phyloP scores from a whole-genome alignment of 1,284 basidiomycete species.

The Cryptococcus sp. region DNA sequence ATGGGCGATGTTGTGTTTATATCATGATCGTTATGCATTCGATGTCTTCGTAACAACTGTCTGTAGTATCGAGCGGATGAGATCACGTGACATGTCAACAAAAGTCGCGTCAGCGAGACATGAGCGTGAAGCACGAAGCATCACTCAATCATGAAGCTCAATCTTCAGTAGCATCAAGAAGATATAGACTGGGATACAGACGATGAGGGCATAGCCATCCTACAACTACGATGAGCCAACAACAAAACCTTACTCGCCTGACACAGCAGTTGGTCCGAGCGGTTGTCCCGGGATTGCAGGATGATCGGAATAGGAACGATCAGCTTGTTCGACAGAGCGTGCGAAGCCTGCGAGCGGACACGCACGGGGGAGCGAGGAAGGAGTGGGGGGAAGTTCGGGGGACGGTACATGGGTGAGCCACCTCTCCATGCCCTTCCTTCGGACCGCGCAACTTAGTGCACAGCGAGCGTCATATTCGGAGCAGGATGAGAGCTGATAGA shows the following conservation, averaged over 20 bases:
- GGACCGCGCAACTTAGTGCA: background rate
- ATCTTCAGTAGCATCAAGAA: no score
- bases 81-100: no score
- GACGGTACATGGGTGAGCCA: conserved; percentile 23
- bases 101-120: no score
- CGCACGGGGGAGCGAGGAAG: conserved; percentile 23
- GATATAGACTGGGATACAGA: no score
- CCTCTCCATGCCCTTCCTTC: background rate
- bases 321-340: conserved; percentile 19
- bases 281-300: conserved; percentile 12
- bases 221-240: background rate
- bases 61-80: no score
- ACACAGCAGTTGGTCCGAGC: conserved; percentile 25
- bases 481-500: background rate
- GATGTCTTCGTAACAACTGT: no score
- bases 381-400: conserved; percentile 37
- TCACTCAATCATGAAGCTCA: no score
- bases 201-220: no score
- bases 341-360: conserved; percentile 18
- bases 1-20: no score
- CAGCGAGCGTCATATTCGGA: background rate
- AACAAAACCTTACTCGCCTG: conserved; percentile 7
- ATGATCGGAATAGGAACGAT: conserved; percentile 5
- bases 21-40: no score
- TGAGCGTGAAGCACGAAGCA: no score